Conservation (phyloP, 495 filamentous ascomycete genomes). For the Neurospora africana region DNA sequence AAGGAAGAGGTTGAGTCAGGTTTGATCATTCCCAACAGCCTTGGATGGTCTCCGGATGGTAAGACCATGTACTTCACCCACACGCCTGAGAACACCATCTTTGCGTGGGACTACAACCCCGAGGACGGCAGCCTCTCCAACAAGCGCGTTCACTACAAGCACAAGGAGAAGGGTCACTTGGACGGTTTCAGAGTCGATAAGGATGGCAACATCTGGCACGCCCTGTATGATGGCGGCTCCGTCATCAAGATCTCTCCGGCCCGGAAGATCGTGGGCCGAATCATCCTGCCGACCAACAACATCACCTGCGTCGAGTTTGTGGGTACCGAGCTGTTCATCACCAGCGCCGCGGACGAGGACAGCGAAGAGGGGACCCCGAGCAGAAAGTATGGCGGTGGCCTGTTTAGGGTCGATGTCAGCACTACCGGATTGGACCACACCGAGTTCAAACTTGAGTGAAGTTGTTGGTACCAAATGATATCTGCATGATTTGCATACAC, state of each 20-base stretch:
- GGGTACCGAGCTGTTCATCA: slow-evolving; percentile 65
- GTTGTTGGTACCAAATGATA: not conserved
- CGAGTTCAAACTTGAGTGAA: slow-evolving; percentile 38
- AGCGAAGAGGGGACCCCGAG: slow-evolving; percentile 42
- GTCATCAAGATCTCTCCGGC: slow-evolving; percentile 56
- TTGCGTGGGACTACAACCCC: slow-evolving; percentile 63
- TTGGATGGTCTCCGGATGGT: slow-evolving; percentile 59
- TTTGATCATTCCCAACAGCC: slow-evolving; percentile 78
- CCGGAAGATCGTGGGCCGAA: slow-evolving; percentile 54
- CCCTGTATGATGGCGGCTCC: slow-evolving; percentile 60
- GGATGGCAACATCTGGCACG: slow-evolving; percentile 66
- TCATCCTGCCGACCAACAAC: slow-evolving; percentile 56
- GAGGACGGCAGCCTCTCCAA: slow-evolving; percentile 53
- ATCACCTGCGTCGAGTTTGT: slow-evolving; percentile 66
- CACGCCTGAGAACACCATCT: slow-evolving; percentile 60
- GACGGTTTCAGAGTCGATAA: slow-evolving; percentile 68
- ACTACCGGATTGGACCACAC: slow-evolving; percentile 46
- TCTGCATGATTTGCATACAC: not conserved
- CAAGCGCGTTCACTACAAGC: slow-evolving; percentile 55
- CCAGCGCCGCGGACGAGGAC: slow-evolving; percentile 52
- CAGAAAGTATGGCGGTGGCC: slow-evolving; percentile 48
- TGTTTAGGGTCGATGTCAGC: slow-evolving; percentile 62
- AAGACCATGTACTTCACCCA: slow-evolving; percentile 79
- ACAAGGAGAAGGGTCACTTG: slow-evolving; percentile 51
- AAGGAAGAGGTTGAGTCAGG: slow-evolving; percentile 3